These are phyloP conservation scores for Marasmius tenuissimus DNA, from an alignment of 1,284 basidiomycete genomes.

Conservation along the genomic window DNA sequence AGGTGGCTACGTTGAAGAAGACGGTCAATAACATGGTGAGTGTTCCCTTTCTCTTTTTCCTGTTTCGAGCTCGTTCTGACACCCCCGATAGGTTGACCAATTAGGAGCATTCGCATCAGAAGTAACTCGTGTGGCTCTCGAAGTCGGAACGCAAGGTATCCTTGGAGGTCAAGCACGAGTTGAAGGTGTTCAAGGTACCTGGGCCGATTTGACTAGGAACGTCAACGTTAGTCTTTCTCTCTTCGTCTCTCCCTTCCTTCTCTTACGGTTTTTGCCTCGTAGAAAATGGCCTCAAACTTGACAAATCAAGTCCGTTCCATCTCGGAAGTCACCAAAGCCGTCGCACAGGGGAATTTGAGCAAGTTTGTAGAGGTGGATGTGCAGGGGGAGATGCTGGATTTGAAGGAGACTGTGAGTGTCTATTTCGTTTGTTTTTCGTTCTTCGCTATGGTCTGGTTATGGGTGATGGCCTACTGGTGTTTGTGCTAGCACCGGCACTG, in stretches of 20 bases:
- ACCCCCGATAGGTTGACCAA: constrained; percentile 89
- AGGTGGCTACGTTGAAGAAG: constrained; percentile 53
- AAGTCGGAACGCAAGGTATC: constrained; percentile 84
- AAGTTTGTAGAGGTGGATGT: constrained; percentile 95
- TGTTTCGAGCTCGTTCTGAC: constrained; percentile 24
- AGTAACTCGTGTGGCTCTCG: constrained; percentile 46
- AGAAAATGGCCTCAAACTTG: constrained; percentile 87
- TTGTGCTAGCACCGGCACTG: too few species aligned
- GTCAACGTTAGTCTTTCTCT: constrained; percentile 64
- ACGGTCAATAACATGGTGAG: constrained; percentile 19
- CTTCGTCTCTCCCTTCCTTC: background rate
- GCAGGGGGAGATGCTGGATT: constrained; percentile 94
- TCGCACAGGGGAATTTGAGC: constrained; percentile 88
- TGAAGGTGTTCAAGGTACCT: constrained; percentile 91
- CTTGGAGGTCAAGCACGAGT: constrained; percentile 92
- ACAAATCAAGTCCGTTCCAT: constrained; percentile 98
- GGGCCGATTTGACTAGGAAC: constrained; percentile 89
- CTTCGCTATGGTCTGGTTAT: too few species aligned
- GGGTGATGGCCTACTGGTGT: too few species aligned
- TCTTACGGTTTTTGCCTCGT: constrained; percentile 1
- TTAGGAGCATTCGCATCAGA: constrained; percentile 91
- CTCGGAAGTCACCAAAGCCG: constrained; percentile 95
- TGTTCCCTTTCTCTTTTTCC: background rate
- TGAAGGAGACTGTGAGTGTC: constrained; percentile 73
- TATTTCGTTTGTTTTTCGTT: background rate